Base-by-base conservation (phyloP, 1,284 basidiomycete species). In the Trametes versicolor region DNA sequence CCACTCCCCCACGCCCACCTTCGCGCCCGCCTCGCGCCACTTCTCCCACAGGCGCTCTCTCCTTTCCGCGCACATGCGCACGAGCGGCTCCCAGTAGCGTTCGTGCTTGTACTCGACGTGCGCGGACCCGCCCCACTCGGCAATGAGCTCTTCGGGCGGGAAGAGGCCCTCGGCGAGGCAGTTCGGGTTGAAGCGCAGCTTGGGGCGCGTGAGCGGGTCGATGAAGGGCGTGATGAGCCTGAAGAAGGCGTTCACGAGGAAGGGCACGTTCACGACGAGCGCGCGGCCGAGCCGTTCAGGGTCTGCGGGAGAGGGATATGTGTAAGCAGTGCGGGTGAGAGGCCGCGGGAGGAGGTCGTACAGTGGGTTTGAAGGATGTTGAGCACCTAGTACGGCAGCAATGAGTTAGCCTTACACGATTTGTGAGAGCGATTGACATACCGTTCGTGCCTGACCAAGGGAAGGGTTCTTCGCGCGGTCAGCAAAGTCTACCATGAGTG, bases 241-340 rank as follows among this genome's bases (percentile, higher is more conserved):
- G 83, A 93, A 95, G 82, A 96, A 96, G 0, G 89, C 84, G 68
- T 89, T 89, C 67, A 96, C 79, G 69, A 94, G 78, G 79, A 86
- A 94, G 25, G 96, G 96, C 53, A 96, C 87, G 73, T 97, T 95
- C 65, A 92, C 83, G 69, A 97, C 89, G 51, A 96, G 80, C 1
- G 94, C 89, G 27, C 88, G 82, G n/a, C 95, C 95, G 39, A 98
- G 87, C n/a, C 95, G 88, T 79, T 97, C 96, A 0, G 95, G 94
- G 74, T 98, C 95, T 66, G 90, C 87, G 76, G 41, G 49, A 17
- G n/a, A 45, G 54, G 36, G 5, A 21, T 55, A 0, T 43, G 21
- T 32, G 43, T 57, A 27, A 36, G 52, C 10, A 10, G 12, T 39
- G 9, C 25, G 6, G 34, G 43, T 45, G 27, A 47, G 45, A 21